phyloP scores from a whole-genome alignment of 305 asterid species.

The Salvia sclarea region DNA sequence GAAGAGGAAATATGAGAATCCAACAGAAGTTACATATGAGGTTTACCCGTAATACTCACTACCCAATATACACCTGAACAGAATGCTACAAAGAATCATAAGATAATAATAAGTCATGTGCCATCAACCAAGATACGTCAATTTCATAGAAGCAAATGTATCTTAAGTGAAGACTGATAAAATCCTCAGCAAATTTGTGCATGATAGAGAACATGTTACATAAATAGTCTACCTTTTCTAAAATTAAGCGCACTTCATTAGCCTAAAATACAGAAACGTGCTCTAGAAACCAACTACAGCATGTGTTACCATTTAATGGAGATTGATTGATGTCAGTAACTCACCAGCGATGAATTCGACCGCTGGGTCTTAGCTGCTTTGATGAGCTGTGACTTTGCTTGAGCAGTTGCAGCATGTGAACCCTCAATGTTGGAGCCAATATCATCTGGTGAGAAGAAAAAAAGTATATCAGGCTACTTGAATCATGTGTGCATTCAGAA shows the following conservation, averaged over 20 bases:
- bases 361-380: slow-evolving; percentile 90
- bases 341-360: slow-evolving; percentile 83
- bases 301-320: not conserved
- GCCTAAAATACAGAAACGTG: not conserved
- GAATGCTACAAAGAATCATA: slow-evolving; percentile 1
- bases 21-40: not conserved
- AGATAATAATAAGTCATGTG: not conserved
- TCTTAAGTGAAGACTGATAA: not conserved
- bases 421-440: slow-evolving; percentile 83
- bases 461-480: slow-evolving; percentile 17
- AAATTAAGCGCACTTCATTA: not conserved
- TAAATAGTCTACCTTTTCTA: not conserved
- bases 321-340: slow-evolving; percentile 6
- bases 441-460: slow-evolving; percentile 51
- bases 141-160: not conserved
- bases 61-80: not conserved
- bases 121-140: not conserved
- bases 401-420: slow-evolving; percentile 88
- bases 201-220: not conserved
- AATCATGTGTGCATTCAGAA: not conserved
- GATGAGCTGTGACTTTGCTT: slow-evolving; percentile 77
- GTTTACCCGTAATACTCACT: not conserved
- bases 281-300: not conserved
- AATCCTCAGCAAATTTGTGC: too few species aligned
- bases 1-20: not conserved